These are phyloP conservation scores for Phytophthora meadii DNA, from an alignment of 352 stramenopile genomes.

Conservation along the genomic window DNA sequence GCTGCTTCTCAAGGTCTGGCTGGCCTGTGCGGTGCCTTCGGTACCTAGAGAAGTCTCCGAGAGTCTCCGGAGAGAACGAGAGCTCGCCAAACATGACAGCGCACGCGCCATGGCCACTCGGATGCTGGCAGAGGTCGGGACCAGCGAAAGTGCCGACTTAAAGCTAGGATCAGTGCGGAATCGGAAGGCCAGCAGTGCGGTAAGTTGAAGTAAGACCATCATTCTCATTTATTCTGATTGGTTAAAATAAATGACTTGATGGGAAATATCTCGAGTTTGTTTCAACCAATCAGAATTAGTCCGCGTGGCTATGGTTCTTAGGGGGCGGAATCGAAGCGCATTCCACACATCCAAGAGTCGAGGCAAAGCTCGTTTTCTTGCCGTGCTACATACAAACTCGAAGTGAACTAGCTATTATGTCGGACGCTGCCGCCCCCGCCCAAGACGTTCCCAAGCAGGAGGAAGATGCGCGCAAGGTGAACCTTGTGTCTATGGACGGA, in stretches of 20 bases:
- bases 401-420: constrained; percentile 45
- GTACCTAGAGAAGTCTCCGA: constrained; percentile 60
- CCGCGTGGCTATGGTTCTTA: constrained; percentile 15
- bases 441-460: constrained; percentile 61
- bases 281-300: constrained; percentile 8
- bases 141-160: constrained; percentile 13
- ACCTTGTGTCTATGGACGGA: constrained; percentile 94
- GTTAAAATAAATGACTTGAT: background rate
- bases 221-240: background rate
- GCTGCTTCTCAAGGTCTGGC: constrained; percentile 70
- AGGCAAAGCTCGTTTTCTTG: constrained; percentile 11
- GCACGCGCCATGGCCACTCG: constrained; percentile 63
- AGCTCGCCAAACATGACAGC: constrained; percentile 76
- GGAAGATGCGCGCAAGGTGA: constrained; percentile 86
- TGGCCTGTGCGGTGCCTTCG: constrained; percentile 63
- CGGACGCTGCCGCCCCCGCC: constrained; percentile 51
- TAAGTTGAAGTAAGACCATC: constrained; percentile 25
- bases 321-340: background rate
- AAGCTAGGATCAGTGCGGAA: constrained; percentile 12
- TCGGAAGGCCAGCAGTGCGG: background rate
- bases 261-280: background rate
- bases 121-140: constrained; percentile 12
- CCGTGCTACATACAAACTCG: constrained; percentile 26
- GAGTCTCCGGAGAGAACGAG: constrained; percentile 59
- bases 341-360: constrained; percentile 21